Evolutionary conservation across 2,329 filamentous ascomycete genomes (phyloP).

Genomic region (Davidsoniella eucalypti): DNA sequence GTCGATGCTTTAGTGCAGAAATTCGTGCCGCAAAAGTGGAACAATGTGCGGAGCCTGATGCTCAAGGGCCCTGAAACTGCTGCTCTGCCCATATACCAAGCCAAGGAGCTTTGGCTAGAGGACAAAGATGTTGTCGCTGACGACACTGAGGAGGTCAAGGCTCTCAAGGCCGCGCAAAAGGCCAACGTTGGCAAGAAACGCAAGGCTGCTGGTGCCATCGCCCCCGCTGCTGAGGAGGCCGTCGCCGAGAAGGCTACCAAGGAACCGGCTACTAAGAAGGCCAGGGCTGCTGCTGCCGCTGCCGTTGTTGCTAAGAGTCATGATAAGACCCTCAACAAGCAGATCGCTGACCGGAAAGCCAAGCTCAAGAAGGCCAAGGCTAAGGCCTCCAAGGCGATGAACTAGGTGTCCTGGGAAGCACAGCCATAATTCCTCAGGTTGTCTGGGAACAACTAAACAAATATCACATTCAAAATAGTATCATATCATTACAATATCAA

Average conservation of each 20-base stretch:
- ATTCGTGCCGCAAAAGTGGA: conserved; percentile 74
- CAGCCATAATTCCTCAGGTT: not conserved
- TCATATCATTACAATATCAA: too few relatives aligned
- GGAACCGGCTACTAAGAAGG: conserved; percentile 23
- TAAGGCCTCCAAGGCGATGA: conserved; percentile 11
- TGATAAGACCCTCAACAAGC: conserved; percentile 37
- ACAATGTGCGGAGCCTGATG: conserved; percentile 67
- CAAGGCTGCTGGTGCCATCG: conserved; percentile 26
- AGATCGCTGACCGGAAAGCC: conserved; percentile 42
- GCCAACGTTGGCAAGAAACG: conserved; percentile 43
- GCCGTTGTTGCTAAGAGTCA: conserved; percentile 25
- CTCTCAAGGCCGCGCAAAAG: conserved; percentile 28
- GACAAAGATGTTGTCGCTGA: conserved; percentile 55
- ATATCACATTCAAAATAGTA: too few relatives aligned
- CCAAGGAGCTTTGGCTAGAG: conserved; percentile 80
- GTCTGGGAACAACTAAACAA: not conserved
- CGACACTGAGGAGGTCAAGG: conserved; percentile 32
- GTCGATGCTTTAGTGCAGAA: conserved; percentile 54
- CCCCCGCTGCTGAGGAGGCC: not conserved
- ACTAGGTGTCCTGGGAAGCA: not conserved
- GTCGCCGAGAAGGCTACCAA: conserved; percentile 18
- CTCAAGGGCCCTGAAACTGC: conserved; percentile 82
- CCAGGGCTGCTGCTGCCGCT: conserved; percentile 22
- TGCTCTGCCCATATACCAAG: conserved; percentile 85
- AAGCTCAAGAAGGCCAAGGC: conserved; percentile 41